Conservation (phyloP, 768 basidiomycete genomes). For the Suillus sp. region DNA sequence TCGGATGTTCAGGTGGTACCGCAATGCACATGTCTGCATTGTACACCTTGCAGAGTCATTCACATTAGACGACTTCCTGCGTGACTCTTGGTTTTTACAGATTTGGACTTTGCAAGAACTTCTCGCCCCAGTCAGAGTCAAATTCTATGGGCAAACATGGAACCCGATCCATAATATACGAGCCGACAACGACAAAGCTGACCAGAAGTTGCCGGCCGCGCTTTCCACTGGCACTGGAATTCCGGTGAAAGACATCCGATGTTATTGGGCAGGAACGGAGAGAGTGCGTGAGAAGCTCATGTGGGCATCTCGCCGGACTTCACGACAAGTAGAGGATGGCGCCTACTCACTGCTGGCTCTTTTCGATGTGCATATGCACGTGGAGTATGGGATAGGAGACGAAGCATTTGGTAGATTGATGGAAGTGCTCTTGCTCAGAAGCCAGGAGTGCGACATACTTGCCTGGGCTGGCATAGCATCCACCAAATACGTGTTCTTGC, state of each 20-base stretch:
- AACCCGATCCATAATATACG: slow-evolving; percentile 18
- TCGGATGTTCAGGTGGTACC: slow-evolving; percentile 22
- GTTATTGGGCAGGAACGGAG: slow-evolving; percentile 23
- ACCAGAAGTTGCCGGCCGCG: slow-evolving; percentile 14
- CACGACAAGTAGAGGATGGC: slow-evolving; percentile 17
- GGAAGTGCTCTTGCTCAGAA: slow-evolving; percentile 18
- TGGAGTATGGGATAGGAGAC: slow-evolving; percentile 19
- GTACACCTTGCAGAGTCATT: slow-evolving; percentile 16
- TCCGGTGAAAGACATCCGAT: slow-evolving; percentile 18
- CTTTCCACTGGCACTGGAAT: slow-evolving; percentile 21
- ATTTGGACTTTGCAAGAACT: slow-evolving; percentile 18
- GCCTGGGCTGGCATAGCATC: slow-evolving; percentile 26
- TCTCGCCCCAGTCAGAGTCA: slow-evolving; percentile 23
- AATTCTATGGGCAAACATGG: slow-evolving; percentile 26
- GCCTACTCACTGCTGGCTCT: slow-evolving; percentile 26
- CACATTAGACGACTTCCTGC: slow-evolving; percentile 12
- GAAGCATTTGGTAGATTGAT: slow-evolving; percentile 24
- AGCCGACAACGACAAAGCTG: slow-evolving; percentile 28
- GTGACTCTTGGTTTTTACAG: slow-evolving; percentile 21
- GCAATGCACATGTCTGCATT: slow-evolving; percentile 26
- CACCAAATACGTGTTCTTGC: slow-evolving; percentile 13
- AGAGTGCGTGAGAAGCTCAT: slow-evolving; percentile 23
- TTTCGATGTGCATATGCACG: slow-evolving; percentile 17
- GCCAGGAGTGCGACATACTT: slow-evolving; percentile 25
- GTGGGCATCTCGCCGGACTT: slow-evolving; percentile 23